A percentile compares a stretch with the other conserved stretches of the same genome.
These are phyloP conservation scores for Camellia lanceoleosa DNA, from an alignment of 148 eudicot genomes.

Conservation along the genomic window DNA sequence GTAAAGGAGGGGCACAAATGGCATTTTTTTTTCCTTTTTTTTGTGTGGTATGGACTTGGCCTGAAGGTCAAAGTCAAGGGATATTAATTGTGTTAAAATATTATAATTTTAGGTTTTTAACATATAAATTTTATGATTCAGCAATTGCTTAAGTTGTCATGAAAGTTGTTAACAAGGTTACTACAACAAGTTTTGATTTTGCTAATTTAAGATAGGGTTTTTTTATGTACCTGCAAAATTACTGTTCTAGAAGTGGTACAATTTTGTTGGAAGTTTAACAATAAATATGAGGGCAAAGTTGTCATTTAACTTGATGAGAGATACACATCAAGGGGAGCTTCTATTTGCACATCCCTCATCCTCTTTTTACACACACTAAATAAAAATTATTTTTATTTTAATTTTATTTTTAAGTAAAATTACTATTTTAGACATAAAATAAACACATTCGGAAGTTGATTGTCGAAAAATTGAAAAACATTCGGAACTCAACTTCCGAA, in stretches of 20 bases:
- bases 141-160: no score
- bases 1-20: not conserved
- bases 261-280: not conserved
- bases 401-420: no score
- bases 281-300: slow-evolving; percentile 1
- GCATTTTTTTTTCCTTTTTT: not conserved
- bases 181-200: not conserved
- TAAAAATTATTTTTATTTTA: no score
- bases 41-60: not conserved
- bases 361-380: no score
- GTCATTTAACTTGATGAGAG: not conserved
- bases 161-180: not conserved
- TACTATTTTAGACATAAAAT: no score
- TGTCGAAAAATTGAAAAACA: no score
- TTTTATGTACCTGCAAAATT: not conserved
- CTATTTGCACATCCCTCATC: no score
- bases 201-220: not conserved
- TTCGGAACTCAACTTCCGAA: no score
- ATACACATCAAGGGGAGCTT: no score
- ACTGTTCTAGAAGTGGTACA: not conserved
- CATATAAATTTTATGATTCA: not conserved
- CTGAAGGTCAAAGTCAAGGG: not conserved
- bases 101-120: not conserved
- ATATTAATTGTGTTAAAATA: not conserved
- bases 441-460: no score